A percentile compares a stretch with the other conserved stretches of the same genome.
Conservation (phyloP, 2,329 filamentous ascomycete species). For the Xylaria sp. region DNA sequence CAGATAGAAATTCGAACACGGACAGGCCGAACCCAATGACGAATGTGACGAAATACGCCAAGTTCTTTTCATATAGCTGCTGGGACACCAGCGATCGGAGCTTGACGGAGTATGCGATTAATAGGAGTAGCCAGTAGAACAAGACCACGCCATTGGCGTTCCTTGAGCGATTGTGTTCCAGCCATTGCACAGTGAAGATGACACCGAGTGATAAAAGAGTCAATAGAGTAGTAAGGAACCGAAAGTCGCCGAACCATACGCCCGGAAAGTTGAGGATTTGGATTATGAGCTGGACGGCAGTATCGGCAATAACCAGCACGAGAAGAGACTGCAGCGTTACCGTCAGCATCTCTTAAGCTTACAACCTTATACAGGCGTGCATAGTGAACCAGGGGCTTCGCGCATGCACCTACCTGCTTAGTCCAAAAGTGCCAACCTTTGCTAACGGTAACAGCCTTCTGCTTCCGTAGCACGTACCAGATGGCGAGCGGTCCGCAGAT, state of each 20-base stretch:
- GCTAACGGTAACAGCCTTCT: slow-evolving; percentile 66
- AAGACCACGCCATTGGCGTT: slow-evolving; percentile 87
- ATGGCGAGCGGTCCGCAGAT: slow-evolving; percentile 77
- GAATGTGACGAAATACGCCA: slow-evolving; percentile 80
- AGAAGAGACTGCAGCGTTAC: slow-evolving; percentile 31
- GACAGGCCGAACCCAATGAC: slow-evolving; percentile 74
- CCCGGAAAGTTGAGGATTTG: slow-evolving; percentile 73
- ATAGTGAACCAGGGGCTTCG: not conserved
- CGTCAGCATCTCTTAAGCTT: slow-evolving; percentile 3
- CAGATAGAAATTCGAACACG: slow-evolving; percentile 73
- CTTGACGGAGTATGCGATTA: slow-evolving; percentile 80
- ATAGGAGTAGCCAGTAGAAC: slow-evolving; percentile 89
- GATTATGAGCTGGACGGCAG: slow-evolving; percentile 73
- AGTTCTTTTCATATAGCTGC: slow-evolving; percentile 67
- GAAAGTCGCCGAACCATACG: slow-evolving; percentile 80
- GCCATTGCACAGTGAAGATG: slow-evolving; percentile 81
- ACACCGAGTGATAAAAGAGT: slow-evolving; percentile 75
- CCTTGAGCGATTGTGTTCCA: slow-evolving; percentile 82
- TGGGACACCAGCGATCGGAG: slow-evolving; percentile 84
- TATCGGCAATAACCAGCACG: slow-evolving; percentile 67
- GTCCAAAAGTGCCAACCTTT: slow-evolving; percentile 94
- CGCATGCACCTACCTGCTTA: slow-evolving; percentile 72
- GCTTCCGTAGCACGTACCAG: slow-evolving; percentile 78
- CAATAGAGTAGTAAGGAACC: slow-evolving; percentile 79
- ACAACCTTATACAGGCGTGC: not conserved